These are phyloP conservation scores for Geotrichum europaeum DNA, from an alignment of 1,139 yeast species.

Conservation along the genomic window DNA sequence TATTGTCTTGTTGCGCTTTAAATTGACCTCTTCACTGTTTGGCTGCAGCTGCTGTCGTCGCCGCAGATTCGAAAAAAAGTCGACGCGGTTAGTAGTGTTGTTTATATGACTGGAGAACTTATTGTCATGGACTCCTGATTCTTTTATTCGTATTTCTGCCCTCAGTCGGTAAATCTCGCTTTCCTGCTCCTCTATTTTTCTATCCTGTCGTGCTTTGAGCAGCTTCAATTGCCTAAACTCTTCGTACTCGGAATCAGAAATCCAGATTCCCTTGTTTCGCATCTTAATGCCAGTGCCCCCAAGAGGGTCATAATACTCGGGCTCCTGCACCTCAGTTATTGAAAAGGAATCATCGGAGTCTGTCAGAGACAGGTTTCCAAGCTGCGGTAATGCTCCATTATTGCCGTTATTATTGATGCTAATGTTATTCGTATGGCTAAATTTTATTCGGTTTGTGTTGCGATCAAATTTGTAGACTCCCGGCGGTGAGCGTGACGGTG, in stretches of 20 bases:
- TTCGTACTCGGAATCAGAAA: constrained; percentile 1
- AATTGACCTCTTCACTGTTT: not conserved
- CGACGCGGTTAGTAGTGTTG: not conserved
- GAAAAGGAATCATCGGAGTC: constrained; percentile 9
- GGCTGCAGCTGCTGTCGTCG: not conserved
- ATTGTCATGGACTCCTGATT: not conserved
- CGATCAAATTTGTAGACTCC: not conserved
- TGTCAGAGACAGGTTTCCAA: constrained; percentile 5
- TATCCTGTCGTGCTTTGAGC: not conserved
- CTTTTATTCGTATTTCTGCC: not conserved
- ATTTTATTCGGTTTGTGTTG: not conserved
- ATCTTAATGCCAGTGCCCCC: not conserved
- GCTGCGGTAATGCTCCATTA: not conserved
- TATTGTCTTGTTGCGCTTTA: not conserved
- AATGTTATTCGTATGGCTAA: constrained; percentile 1
- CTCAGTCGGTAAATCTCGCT: not conserved
- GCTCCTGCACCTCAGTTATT: not conserved
- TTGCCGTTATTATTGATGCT: not conserved
- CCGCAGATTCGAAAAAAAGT: not conserved
- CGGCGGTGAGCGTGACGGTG: constrained; percentile 2
- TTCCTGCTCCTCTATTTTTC: constrained; percentile 2
- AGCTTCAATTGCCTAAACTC: not conserved
- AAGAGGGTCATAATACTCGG: not conserved
- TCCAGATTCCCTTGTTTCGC: not conserved
- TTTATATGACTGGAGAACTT: not conserved